Evolutionary conservation across 768 basidiomycete genomes (phyloP), one percentile per base, ranked within the genome.

Genomic region (Collybia mongolica): DNA sequence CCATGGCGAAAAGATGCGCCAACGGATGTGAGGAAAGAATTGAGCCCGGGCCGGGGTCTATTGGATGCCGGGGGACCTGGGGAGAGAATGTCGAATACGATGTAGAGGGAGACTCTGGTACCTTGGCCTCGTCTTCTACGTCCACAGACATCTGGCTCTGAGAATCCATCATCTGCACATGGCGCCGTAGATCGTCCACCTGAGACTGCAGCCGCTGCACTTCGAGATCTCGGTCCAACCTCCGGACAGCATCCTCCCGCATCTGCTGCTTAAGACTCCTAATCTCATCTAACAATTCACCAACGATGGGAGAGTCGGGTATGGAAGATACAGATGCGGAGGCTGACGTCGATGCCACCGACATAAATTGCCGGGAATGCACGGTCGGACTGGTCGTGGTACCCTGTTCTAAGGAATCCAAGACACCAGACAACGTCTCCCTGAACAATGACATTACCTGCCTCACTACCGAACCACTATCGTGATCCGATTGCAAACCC

Each of bases 361-460:
- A 18, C 32, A 32, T 32, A 32, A 32, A 32, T 12, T 14, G 9
- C 18, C 17, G 8, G n/a, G 46, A 8, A 5, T 39, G 46, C 3
- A 11, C 24, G 12, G 18, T 17, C 5, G 37, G 8, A 14, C 15
- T 47, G 24, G 17, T 47, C 23, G 26, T 20, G 19, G 18, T 39
- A 12, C 39, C 59, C 4, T 52, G 47, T 23, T 54, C 59, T 6
- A 63, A 44, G 2, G 58, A 46, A 37, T 63, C 57, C 5, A 57
- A 52, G 40, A 63, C 37, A 32, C 46, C 51, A 20, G 43, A 28
- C 46, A 52, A 26, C 20, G 51, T 60, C 39, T 59, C 56, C 37
- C 58, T 51, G 53, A 63, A 59, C 49, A 63, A 56, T 1, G 56
- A 55, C 43, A 49, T 52, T 48, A 63, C 56, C 3, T 52, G 55